These are phyloP conservation scores for Umbelopsis sp. DNA, from an alignment of 371 early-diverging fungal genomes.

Conservation along the genomic window DNA sequence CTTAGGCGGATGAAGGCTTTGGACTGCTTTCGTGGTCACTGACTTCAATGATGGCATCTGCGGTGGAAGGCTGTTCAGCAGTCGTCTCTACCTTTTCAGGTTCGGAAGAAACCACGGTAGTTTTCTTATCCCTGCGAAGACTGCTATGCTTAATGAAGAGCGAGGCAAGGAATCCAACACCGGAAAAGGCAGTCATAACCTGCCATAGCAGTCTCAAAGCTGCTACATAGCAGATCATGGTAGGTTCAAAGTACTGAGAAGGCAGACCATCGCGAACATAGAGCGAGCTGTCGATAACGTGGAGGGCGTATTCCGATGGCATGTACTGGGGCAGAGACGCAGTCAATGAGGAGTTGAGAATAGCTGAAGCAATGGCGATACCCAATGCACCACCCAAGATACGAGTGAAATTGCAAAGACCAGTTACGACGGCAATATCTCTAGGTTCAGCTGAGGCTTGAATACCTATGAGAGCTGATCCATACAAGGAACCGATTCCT, in stretches of 20 bases:
- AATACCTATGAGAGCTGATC: constrained; percentile 46
- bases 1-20: background rate
- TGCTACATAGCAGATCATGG: constrained; percentile 32
- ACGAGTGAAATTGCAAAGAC: constrained; percentile 47
- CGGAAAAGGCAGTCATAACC: constrained; percentile 40
- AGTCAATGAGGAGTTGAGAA: constrained; percentile 38
- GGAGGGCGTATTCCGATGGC: constrained; percentile 29
- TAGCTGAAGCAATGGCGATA: constrained; percentile 46
- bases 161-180: constrained; percentile 30
- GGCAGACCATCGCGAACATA: constrained; percentile 45
- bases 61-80: background rate
- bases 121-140: constrained; percentile 8
- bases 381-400: constrained; percentile 55
- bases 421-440: constrained; percentile 54
- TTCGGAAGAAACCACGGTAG: background rate
- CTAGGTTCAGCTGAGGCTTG: constrained; percentile 46
- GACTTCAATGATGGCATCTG: background rate
- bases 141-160: constrained; percentile 21
- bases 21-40: background rate
- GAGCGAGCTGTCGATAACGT: constrained; percentile 35
- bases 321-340: constrained; percentile 30
- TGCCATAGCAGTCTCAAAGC: constrained; percentile 41
- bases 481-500: constrained; percentile 40
- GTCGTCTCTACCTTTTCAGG: background rate
- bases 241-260: constrained; percentile 28